Evolutionary conservation across 1,139 yeast species (phyloP).

Genomic region (Suhomyces coccinellae): DNA sequence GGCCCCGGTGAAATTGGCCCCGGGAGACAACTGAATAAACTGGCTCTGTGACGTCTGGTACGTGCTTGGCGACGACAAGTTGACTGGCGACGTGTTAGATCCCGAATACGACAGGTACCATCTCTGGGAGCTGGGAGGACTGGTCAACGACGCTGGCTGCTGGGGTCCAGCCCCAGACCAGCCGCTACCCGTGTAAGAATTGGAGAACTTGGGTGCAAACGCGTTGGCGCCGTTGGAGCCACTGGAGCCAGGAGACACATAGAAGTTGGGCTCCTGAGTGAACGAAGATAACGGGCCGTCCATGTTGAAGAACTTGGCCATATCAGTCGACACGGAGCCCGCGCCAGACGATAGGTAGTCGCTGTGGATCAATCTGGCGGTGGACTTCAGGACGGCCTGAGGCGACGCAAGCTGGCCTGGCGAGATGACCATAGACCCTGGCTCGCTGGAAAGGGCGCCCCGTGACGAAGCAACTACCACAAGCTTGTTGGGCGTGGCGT

Average conservation of each 20-base stretch:
- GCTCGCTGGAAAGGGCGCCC: neutral
- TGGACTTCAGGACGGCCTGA: neutral
- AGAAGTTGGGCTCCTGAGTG: neutral
- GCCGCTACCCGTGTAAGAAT: neutral
- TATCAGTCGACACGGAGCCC: conserved; percentile 1
- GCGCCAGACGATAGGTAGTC: neutral
- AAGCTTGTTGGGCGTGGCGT: neutral
- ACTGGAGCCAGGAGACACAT: neutral
- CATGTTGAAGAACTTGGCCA: conserved; percentile 11
- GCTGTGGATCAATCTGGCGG: no score
- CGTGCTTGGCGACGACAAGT: conserved; percentile 2
- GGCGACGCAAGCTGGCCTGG: neutral
- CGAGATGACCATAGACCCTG: neutral
- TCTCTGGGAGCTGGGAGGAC: neutral
- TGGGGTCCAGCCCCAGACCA: neutral
- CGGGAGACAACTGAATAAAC: conserved; percentile 12
- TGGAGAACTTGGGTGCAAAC: conserved; percentile 4
- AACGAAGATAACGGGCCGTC: neutral
- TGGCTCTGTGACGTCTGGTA: neutral
- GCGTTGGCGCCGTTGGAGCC: neutral
- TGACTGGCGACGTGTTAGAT: neutral
- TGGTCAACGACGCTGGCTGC: neutral
- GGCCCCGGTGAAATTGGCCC: neutral
- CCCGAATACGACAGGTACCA: conserved; percentile 3
- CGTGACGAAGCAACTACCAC: neutral